A percentile compares a stretch with the other conserved stretches of the same genome.
phyloP scores from a whole-genome alignment of 208 protist species.

The Crithidia mellificae region DNA sequence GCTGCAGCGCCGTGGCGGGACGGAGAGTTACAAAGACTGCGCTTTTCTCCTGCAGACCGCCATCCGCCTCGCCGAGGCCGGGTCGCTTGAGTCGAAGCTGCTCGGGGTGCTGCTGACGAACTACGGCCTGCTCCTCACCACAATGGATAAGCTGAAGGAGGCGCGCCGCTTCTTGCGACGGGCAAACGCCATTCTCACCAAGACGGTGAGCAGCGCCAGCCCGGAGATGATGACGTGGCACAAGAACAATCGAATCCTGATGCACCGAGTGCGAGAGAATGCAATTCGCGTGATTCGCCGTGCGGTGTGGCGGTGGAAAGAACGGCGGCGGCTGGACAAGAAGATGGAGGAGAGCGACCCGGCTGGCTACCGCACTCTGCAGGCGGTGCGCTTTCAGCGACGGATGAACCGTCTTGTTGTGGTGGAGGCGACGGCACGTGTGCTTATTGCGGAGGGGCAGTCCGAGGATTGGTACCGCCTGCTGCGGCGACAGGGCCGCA shows the following conservation, averaged over 20 bases:
- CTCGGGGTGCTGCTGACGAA: slow-evolving; percentile 52
- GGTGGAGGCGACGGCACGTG: slow-evolving; percentile 45
- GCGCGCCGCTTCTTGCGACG: slow-evolving; percentile 42
- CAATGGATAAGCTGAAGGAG: slow-evolving; percentile 39
- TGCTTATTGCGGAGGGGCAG: slow-evolving; percentile 51
- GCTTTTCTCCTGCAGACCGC: slow-evolving; percentile 43
- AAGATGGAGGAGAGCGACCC: slow-evolving; percentile 33
- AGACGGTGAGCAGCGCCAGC: slow-evolving; percentile 27
- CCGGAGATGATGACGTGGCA: slow-evolving; percentile 53
- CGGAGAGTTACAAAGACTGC: slow-evolving; percentile 41
- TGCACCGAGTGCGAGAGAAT: slow-evolving; percentile 38
- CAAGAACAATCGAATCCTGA: slow-evolving; percentile 51
- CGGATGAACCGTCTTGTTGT: slow-evolving; percentile 48
- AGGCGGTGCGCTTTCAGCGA: slow-evolving; percentile 34
- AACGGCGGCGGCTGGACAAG: slow-evolving; percentile 36
- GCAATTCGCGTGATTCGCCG: slow-evolving; percentile 47
- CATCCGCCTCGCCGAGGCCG: slow-evolving; percentile 42
- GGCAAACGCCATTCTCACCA: slow-evolving; percentile 42
- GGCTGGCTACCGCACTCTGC: slow-evolving; percentile 35
- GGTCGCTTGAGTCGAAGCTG: slow-evolving; percentile 25
- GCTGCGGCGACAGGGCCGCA: slow-evolving; percentile 36
- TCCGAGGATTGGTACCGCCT: slow-evolving; percentile 50
- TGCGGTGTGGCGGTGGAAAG: slow-evolving; percentile 56
- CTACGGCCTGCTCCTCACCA: slow-evolving; percentile 46
- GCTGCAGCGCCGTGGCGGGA: slow-evolving; percentile 28